A percentile compares a stretch with the other conserved stretches of the same genome.
Conservation (phyloP, 208 protist species). For the Trypanosoma grayi region DNA sequence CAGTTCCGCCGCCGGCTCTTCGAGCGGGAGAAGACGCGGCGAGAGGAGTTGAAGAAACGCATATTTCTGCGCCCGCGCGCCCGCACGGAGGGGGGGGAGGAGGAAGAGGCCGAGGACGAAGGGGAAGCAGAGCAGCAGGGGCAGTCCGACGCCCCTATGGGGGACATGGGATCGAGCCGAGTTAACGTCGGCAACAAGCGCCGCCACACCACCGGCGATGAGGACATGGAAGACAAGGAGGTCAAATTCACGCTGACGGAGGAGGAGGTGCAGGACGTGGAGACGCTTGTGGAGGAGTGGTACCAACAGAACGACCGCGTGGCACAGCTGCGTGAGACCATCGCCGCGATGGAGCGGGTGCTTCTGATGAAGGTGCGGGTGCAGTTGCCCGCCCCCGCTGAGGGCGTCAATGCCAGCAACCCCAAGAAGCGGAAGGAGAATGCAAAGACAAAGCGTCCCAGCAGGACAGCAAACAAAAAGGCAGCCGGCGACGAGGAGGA, state of each 20-base stretch:
- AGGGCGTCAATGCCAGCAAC: slow-evolving; percentile 33
- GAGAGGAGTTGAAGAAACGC: slow-evolving; percentile 52
- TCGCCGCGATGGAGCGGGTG: slow-evolving; percentile 81
- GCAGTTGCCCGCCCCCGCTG: slow-evolving; percentile 15
- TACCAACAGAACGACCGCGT: slow-evolving; percentile 49
- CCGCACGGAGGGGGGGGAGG: slow-evolving; percentile 22
- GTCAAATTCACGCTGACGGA: slow-evolving; percentile 41
- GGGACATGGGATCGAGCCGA: background rate
- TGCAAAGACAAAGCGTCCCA: slow-evolving; percentile 31
- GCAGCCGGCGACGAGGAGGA: slow-evolving; percentile 67
- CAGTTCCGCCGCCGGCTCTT: slow-evolving; percentile 31
- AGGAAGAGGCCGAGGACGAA: background rate
- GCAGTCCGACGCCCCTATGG: background rate
- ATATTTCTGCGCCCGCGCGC: slow-evolving; percentile 35
- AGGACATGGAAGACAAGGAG: slow-evolving; percentile 26
- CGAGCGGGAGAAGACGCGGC: slow-evolving; percentile 39
- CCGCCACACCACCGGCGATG: background rate
- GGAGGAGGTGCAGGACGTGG: slow-evolving; percentile 59
- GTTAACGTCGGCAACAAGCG: background rate
- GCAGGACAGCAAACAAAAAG: slow-evolving; percentile 23
- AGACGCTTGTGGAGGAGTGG: slow-evolving; percentile 57
- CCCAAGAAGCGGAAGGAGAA: slow-evolving; percentile 47
- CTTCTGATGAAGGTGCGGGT: slow-evolving; percentile 56
- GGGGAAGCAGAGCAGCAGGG: background rate
- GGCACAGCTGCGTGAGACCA: slow-evolving; percentile 39